A percentile compares a stretch with the other conserved stretches of the same genome.
Conservation (phyloP, 1,139 yeast species). For the Magnusiomyces tetraspermus region DNA sequence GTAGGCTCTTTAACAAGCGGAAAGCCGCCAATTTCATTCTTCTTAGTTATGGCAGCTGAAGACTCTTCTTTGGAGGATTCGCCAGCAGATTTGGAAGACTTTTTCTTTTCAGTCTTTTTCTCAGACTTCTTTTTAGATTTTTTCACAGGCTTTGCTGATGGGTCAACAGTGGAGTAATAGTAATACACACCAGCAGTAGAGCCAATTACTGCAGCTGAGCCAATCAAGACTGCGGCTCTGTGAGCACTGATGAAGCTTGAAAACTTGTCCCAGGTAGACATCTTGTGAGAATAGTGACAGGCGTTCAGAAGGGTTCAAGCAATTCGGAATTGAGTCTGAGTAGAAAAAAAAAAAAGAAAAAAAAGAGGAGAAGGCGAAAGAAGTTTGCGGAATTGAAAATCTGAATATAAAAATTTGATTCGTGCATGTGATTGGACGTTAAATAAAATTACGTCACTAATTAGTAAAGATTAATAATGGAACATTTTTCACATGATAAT, state of each 20-base stretch:
- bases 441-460: too few species aligned
- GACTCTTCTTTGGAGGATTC: constrained; percentile 15
- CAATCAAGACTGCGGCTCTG: constrained; percentile 28
- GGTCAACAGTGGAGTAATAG: constrained; percentile 15
- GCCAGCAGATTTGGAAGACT: constrained; percentile 5
- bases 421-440: background rate
- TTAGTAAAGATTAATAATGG: too few species aligned
- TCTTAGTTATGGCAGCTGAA: background rate
- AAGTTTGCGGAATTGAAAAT: background rate
- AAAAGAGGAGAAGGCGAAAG: background rate
- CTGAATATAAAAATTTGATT: background rate
- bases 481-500: too few species aligned
- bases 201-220: constrained; percentile 28
- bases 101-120: constrained; percentile 23
- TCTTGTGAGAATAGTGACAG: background rate
- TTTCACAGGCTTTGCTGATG: constrained; percentile 13
- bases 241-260: constrained; percentile 22
- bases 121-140: constrained; percentile 24
- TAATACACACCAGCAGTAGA: constrained; percentile 30
- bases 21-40: constrained; percentile 19
- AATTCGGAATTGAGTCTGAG: background rate
- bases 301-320: background rate
- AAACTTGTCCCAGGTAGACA: constrained; percentile 14
- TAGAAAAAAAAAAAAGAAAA: background rate
- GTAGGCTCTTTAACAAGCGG: constrained; percentile 21